A percentile compares a stretch with the other conserved stretches of the same genome.
These are phyloP conservation scores for Orbilia ellipsospora DNA, from an alignment of 2,329 filamentous ascomycete species.

Conservation along the genomic window DNA sequence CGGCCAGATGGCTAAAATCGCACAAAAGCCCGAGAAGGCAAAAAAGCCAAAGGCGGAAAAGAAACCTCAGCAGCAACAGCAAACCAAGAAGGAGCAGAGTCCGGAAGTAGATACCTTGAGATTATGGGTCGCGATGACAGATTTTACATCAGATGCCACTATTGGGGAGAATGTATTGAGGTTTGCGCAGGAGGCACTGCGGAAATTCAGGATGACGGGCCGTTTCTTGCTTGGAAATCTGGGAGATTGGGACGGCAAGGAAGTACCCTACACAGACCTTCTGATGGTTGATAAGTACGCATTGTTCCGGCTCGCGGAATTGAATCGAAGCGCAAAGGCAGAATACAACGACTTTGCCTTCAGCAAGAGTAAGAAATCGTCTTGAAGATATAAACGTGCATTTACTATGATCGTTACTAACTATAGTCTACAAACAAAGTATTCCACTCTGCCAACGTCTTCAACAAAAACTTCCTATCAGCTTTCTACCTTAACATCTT, in stretches of 20 bases:
- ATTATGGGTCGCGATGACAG: slow-evolving; percentile 89
- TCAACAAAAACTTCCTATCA: slow-evolving; percentile 84
- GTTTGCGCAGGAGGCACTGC: slow-evolving; percentile 77
- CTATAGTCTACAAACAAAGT: slow-evolving; percentile 13
- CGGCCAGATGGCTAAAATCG: slow-evolving; percentile 67
- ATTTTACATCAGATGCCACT: slow-evolving; percentile 88
- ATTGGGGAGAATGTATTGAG: slow-evolving; percentile 82
- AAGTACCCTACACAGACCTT: slow-evolving; percentile 58
- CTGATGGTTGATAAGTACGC: slow-evolving; percentile 62
- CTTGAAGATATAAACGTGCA: background rate
- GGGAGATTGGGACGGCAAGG: slow-evolving; percentile 63
- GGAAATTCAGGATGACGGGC: slow-evolving; percentile 89
- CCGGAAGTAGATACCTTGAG: slow-evolving; percentile 88
- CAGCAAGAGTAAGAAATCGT: slow-evolving; percentile 40
- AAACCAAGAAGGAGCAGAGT: slow-evolving; percentile 69
- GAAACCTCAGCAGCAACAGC: slow-evolving; percentile 60
- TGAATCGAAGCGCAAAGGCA: slow-evolving; percentile 29
- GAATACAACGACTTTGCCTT: slow-evolving; percentile 45
- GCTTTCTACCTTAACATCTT: slow-evolving; percentile 93
- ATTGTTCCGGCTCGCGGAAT: slow-evolving; percentile 62
- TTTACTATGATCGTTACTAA: slow-evolving; percentile 1
- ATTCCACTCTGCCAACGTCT: slow-evolving; percentile 53
- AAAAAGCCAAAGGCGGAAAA: slow-evolving; percentile 60
- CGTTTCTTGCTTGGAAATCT: slow-evolving; percentile 84
- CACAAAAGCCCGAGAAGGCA: slow-evolving; percentile 63